phyloP scores from a whole-genome alignment of 345 rosid species.

The Erodium maritimum region DNA sequence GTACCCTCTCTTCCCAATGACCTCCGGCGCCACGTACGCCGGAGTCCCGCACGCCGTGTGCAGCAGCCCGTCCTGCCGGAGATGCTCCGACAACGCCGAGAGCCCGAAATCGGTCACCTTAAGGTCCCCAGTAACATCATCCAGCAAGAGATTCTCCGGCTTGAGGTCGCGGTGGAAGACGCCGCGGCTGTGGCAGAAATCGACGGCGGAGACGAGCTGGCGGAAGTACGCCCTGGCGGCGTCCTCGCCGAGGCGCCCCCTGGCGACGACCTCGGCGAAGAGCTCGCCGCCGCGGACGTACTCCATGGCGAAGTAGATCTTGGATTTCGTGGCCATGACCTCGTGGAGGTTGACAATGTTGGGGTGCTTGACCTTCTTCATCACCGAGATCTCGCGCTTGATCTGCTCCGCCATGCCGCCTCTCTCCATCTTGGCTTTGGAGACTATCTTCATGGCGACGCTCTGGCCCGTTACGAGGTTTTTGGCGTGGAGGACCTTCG shows the following conservation, averaged over 20 bases:
- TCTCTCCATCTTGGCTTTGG: no score
- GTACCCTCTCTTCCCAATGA: constrained; percentile 10
- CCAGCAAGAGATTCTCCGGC: no score
- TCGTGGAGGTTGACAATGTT: constrained; percentile 18
- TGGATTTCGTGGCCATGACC: constrained; percentile 22
- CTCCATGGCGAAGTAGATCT: constrained; percentile 23
- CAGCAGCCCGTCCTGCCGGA: constrained; percentile 2
- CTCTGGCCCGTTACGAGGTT: constrained; percentile 1
- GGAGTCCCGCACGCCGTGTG: constrained; percentile 22
- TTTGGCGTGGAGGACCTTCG: constrained; percentile 21
- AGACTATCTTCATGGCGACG: no score
- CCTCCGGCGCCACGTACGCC: constrained; percentile 16
- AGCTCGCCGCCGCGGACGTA: constrained; percentile 21
- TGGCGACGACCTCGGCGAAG: constrained; percentile 8
- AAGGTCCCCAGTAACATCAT: constrained; percentile 12
- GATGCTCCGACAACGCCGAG: constrained; percentile 11
- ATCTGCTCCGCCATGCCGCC: constrained; percentile 15
- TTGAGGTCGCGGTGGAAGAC: no score
- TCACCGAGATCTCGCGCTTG: constrained; percentile 19
- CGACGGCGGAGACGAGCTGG: constrained; percentile 19
- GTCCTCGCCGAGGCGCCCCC: constrained; percentile 12
- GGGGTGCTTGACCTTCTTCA: constrained; percentile 22
- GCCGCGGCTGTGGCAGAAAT: no score
- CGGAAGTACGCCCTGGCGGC: constrained; percentile 16
- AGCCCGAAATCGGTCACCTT: constrained; percentile 25